Conservation (phyloP, 306 rosid genomes). For the Sicyos baderoa region DNA sequence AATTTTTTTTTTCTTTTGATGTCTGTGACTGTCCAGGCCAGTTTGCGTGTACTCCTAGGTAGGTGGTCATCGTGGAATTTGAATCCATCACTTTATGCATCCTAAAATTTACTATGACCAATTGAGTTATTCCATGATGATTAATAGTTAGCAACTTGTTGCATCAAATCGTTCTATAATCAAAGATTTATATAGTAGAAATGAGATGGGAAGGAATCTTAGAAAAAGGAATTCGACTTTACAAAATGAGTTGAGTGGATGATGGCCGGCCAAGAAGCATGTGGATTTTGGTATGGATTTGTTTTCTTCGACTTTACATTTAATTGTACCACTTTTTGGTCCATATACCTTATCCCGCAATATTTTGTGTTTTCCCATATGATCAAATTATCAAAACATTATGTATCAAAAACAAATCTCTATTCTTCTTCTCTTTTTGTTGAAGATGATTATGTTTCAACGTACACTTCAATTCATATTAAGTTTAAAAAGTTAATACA, state of each 20-base stretch:
- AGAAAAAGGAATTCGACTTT: neutral
- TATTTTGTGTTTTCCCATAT: constrained; percentile 4
- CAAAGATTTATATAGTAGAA: no score
- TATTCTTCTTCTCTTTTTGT: neutral
- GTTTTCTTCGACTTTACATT: constrained; percentile 9
- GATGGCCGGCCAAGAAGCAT: constrained; percentile 24
- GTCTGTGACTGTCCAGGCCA: no score
- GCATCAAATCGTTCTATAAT: no score
- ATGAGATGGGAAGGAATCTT: neutral
- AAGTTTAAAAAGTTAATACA: neutral
- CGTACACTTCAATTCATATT: neutral
- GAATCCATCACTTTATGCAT: no score
- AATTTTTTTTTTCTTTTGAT: no score
- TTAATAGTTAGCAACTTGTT: no score
- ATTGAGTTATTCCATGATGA: no score
- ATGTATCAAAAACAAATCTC: neutral
- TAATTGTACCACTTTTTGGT: neutral
- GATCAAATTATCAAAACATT: neutral
- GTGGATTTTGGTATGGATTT: constrained; percentile 20
- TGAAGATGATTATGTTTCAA: neutral
- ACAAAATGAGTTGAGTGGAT: constrained; percentile 15
- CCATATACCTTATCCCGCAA: no score
- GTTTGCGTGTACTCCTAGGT: no score
- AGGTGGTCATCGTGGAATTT: no score
- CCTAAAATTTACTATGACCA: no score